Evolutionary conservation across 192 early-diverging fungal species (phyloP), one percentile per base, ranked within the genome.

Genomic region (Paraglomus brasilianum): DNA sequence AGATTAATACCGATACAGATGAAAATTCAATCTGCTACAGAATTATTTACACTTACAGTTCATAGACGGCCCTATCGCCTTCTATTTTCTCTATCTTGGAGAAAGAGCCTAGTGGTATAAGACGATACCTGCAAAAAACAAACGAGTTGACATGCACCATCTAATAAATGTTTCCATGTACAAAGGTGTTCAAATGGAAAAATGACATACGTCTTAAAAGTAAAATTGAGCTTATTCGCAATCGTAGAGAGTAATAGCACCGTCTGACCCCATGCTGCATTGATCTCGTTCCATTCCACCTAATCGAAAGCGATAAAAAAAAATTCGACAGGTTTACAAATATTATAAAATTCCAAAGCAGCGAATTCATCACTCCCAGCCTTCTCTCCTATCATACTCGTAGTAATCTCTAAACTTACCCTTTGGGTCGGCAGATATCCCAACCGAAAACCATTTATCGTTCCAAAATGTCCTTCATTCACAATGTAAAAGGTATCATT

Each of bases 251-350:
- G 70, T 61, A 98, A 78, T 21, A 98, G 76, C 42, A 93, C 64
- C 5, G 92, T 84, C 70, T 96, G 95, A 17, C 96, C 96, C 91
- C 94, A 90, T 1, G 91, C 96, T 0, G 96, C 94, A 79, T 98
- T 98, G 62, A 98, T 95, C 79, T 98, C 96, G 22, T 77, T 81
- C 96, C 96, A 98, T 44, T 96, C 95, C 39, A 98, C 84, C 83
- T 88, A 68, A n/a, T 19, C 5, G 0, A 42, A 68, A 50, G 38
- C 10, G 42, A 55, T 60, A 30, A 75, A 52, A 21, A 59, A 24
- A 14, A 53, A 72, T 40, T 30, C 30, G 3, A 30, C 3, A 30
- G 30, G 30, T 30, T 30, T 30, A 30, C 3, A 2, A 30, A 30
- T 1, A 30, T 30, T 30, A 30, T 2, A 30, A 30, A 30, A 2